Percentiles rank a stretch among this genome's conserved stretches.
phyloP scores from a whole-genome alignment of 1,139 yeast species.

The Hanseniaspora sp. region DNA sequence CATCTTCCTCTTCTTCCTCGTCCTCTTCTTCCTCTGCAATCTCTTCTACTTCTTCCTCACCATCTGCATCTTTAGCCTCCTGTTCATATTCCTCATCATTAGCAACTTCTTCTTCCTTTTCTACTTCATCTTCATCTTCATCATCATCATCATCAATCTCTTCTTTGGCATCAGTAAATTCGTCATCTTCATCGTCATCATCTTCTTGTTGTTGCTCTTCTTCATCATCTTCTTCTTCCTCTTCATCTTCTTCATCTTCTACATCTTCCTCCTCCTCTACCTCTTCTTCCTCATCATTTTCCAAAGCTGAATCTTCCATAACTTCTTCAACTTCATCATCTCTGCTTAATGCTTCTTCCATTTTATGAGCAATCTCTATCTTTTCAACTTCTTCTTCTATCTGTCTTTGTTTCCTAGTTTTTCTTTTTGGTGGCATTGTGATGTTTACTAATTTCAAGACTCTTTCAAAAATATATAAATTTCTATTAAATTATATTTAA shows the following conservation, averaged over 20 bases:
- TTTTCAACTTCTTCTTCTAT: slow-evolving; percentile 18
- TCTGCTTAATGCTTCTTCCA: slow-evolving; percentile 19
- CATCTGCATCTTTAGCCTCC: not conserved
- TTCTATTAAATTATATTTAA: too few relatives aligned
- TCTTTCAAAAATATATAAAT: too few relatives aligned
- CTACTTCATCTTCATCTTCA: slow-evolving; percentile 9
- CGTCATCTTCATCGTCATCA: slow-evolving; percentile 1
- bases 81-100: not conserved
- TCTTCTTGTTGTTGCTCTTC: slow-evolving; percentile 28
- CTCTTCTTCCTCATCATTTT: slow-evolving; percentile 24
- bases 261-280: slow-evolving; percentile 30
- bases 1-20: not conserved
- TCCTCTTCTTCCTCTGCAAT: slow-evolving; percentile 1
- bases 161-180: slow-evolving; percentile 10
- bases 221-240: slow-evolving; percentile 4
- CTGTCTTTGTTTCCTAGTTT: slow-evolving; percentile 11
- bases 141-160: slow-evolving; percentile 9
- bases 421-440: slow-evolving; percentile 14
- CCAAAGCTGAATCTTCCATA: slow-evolving; percentile 21
- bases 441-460: too few relatives aligned
- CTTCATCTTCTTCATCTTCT: slow-evolving; percentile 22
- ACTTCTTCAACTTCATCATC: slow-evolving; percentile 18
- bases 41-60: not conserved
- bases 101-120: slow-evolving; percentile 1
- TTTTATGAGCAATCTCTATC: slow-evolving; percentile 20